Evolutionary conservation across 2,329 filamentous ascomycete species (phyloP).

Genomic region (Akanthomyces dipterigenus): DNA sequence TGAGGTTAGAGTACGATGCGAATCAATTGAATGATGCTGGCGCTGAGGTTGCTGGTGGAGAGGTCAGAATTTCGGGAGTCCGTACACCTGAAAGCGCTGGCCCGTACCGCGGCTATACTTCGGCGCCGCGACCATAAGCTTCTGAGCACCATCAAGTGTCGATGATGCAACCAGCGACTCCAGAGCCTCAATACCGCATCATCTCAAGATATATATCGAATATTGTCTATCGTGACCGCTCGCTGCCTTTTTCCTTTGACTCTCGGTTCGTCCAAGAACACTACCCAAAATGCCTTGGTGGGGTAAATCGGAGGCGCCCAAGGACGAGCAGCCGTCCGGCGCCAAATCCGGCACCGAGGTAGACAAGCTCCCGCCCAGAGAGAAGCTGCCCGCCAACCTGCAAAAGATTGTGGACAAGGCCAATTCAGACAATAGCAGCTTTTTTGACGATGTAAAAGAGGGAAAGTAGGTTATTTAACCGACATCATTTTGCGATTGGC

Average conservation of each 20-base stretch:
- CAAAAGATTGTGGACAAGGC: conserved; percentile 52
- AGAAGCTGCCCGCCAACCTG: conserved; percentile 47
- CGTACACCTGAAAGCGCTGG: conserved; percentile 29
- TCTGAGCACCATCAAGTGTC: not conserved
- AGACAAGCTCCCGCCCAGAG: conserved; percentile 39
- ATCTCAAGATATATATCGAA: not conserved
- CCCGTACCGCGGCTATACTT: conserved; percentile 14
- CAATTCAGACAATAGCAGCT: conserved; percentile 56
- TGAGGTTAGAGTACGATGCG: conserved; percentile 19
- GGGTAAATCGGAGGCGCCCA: conserved; percentile 30
- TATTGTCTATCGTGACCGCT: not conserved
- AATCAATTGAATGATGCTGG: conserved; percentile 10
- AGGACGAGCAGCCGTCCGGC: conserved; percentile 17
- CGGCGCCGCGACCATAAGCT: not conserved
- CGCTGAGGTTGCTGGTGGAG: conserved; percentile 10
- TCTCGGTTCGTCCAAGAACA: not conserved
- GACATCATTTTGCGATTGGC: conserved; percentile 9
- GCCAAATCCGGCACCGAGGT: conserved; percentile 26
- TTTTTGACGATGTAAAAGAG: conserved; percentile 71
- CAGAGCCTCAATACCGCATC: not conserved
- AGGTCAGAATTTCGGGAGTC: conserved; percentile 13
- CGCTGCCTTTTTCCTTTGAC: not conserved
- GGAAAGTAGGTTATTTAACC: conserved; percentile 57
- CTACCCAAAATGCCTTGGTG: conserved; percentile 34
- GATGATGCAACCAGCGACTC: not conserved